Conservation (phyloP, 1,139 yeast genomes). For the Geotrichum histeridarum region DNA sequence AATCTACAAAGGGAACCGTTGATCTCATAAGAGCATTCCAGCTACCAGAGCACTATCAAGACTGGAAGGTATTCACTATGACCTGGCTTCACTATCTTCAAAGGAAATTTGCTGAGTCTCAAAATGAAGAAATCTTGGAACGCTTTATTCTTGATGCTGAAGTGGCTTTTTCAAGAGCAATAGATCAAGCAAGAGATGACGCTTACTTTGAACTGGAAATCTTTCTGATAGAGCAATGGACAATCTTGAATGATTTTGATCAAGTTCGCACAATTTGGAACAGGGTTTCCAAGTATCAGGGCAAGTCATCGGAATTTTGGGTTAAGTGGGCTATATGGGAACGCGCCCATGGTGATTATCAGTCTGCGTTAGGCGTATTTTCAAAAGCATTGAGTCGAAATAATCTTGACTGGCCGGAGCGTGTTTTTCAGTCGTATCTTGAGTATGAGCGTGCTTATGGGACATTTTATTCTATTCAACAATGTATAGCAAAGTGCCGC, state of each 20-base stretch:
- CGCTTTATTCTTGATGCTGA: constrained; percentile 22
- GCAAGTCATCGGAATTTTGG: constrained; percentile 48
- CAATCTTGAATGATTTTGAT: constrained; percentile 12
- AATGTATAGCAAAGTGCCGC: constrained; percentile 24
- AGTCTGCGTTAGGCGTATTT: constrained; percentile 34
- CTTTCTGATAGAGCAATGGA: constrained; percentile 16
- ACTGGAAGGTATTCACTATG: constrained; percentile 41
- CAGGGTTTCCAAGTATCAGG: constrained; percentile 26
- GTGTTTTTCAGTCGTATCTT: constrained; percentile 46
- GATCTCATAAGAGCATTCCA: constrained; percentile 18
- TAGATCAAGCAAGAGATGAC: constrained; percentile 5
- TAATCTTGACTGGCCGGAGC: constrained; percentile 49
- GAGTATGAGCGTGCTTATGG: constrained; percentile 43
- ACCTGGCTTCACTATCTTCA: constrained; percentile 34
- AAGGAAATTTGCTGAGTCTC: constrained; percentile 20
- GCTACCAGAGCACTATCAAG: constrained; percentile 26
- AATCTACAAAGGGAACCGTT: constrained; percentile 13
- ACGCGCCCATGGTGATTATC: constrained; percentile 31
- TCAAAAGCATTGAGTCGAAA: constrained; percentile 37
- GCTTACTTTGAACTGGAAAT: constrained; percentile 5
- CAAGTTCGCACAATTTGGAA: constrained; percentile 20
- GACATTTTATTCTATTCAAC: constrained; percentile 28
- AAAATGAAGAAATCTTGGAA: constrained; percentile 21
- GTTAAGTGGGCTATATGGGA: constrained; percentile 44
- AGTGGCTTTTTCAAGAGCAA: constrained; percentile 1